Conservation (phyloP, 257 asterid genomes). For the Plectranthus barbatus region DNA sequence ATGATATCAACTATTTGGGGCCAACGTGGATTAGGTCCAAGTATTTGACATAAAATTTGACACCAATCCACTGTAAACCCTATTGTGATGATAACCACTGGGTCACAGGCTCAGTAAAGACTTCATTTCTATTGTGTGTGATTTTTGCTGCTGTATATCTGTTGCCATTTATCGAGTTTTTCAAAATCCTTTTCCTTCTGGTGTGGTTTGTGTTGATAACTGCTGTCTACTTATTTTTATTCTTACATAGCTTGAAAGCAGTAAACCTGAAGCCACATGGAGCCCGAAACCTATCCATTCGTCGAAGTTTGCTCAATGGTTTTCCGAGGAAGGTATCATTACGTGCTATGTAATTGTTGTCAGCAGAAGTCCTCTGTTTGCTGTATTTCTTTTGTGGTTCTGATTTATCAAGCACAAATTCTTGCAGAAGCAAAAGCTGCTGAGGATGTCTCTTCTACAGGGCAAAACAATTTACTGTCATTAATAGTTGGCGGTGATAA, state of each 20-base stretch:
- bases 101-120: neutral
- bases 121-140: neutral
- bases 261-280: conserved; percentile 42
- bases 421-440: conserved; percentile 49
- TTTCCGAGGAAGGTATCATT: conserved; percentile 66
- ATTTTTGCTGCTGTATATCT: neutral
- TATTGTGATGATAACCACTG: neutral
- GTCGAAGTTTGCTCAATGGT: conserved; percentile 84
- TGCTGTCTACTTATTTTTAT: conserved; percentile 13
- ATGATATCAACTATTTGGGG: neutral
- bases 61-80: neutral
- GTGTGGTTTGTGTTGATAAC: neutral
- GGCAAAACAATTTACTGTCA: conserved; percentile 58
- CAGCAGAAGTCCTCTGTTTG: conserved; percentile 2
- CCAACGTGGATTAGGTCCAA: neutral
- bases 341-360: conserved; percentile 1
- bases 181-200: conserved; percentile 10
- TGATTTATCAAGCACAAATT: conserved; percentile 7
- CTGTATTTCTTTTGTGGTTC: neutral
- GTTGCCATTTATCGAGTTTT: conserved; percentile 10
- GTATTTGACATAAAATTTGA: neutral
- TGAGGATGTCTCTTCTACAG: conserved; percentile 27
- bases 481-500: conserved; percentile 62
- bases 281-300: conserved; percentile 37
- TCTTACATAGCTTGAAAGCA: conserved; percentile 34